A percentile compares a stretch with the other conserved stretches of the same genome.
phyloP scores from a whole-genome alignment of 139 green algal species.

The Klebsormidium nitens region DNA sequence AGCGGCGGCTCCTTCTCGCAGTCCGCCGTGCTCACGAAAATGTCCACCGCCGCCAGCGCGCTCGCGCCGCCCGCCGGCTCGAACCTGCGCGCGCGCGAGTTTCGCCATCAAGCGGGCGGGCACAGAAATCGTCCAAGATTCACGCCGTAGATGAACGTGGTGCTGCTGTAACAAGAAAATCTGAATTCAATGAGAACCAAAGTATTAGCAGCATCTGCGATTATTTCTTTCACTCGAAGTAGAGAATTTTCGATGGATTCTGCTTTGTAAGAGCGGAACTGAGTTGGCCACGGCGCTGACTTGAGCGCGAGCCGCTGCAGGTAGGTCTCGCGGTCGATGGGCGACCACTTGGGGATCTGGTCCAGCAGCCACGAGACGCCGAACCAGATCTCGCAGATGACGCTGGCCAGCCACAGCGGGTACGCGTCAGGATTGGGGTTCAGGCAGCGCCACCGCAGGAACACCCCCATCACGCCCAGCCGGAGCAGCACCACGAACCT shows the following conservation, averaged over 20 bases:
- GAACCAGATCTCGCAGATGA: slow-evolving; percentile 38
- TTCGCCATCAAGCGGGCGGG: too few relatives aligned
- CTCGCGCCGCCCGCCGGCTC: slow-evolving; percentile 66
- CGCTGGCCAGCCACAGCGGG: slow-evolving; percentile 22
- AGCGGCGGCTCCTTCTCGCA: slow-evolving; percentile 31
- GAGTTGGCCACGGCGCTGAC: neutral
- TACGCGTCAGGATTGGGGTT: slow-evolving; percentile 23
- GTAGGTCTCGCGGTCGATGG: slow-evolving; percentile 32
- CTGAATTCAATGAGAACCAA: too few relatives aligned
- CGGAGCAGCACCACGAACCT: slow-evolving; percentile 13
- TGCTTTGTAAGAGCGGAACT: too few relatives aligned
- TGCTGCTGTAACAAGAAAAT: too few relatives aligned
- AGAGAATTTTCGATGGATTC: neutral
- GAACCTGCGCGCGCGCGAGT: too few relatives aligned
- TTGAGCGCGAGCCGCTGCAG: slow-evolving; percentile 24
- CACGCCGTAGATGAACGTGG: too few relatives aligned
- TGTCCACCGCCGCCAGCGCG: slow-evolving; percentile 43
- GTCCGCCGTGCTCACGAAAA: slow-evolving; percentile 38
- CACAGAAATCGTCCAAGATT: too few relatives aligned
- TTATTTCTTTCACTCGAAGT: too few relatives aligned
- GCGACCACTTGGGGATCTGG: slow-evolving; percentile 30
- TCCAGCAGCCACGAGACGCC: slow-evolving; percentile 31
- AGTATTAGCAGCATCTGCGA: too few relatives aligned
- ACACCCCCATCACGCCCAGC: slow-evolving; percentile 6
- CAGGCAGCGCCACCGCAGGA: slow-evolving; percentile 16